phyloP scores from a whole-genome alignment of 306 rosid species.

The Cicer yamashitae region DNA sequence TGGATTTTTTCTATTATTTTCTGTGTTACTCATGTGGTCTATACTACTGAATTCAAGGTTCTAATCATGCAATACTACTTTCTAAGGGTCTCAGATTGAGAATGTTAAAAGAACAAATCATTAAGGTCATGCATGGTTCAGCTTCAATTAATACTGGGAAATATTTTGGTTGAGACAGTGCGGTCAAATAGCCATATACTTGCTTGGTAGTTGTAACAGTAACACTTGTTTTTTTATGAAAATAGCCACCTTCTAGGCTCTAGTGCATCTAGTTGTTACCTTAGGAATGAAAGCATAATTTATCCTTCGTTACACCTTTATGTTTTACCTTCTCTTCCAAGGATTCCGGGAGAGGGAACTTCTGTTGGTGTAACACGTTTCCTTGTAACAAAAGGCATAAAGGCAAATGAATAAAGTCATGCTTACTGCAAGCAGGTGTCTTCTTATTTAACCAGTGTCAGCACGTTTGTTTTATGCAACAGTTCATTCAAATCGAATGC shows the following conservation, averaged over 20 bases:
- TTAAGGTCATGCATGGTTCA: constrained; percentile 19
- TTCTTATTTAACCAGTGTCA: constrained; percentile 29
- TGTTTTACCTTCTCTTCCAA: constrained; percentile 29
- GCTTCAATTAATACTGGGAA: constrained; percentile 5
- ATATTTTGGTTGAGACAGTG: constrained; percentile 25
- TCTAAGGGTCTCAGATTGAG: constrained; percentile 14
- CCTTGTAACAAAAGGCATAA: constrained; percentile 19
- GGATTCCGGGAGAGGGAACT: constrained; percentile 15
- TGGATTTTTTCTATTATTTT: constrained; percentile 1
- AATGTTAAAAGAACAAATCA: constrained; percentile 2
- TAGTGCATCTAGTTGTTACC: constrained; percentile 23
- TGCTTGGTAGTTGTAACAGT: constrained; percentile 3
- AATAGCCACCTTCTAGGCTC: constrained; percentile 29
- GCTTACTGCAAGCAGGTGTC: constrained; percentile 21
- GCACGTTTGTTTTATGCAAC: constrained; percentile 31
- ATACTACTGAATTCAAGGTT: constrained; percentile 12
- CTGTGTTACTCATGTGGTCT: background rate
- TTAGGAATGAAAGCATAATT: constrained; percentile 23
- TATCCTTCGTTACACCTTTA: constrained; percentile 19
- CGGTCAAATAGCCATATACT: constrained; percentile 25
- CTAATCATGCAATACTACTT: constrained; percentile 13
- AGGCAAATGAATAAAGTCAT: constrained; percentile 18
- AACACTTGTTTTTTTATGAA: background rate
- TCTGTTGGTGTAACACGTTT: constrained; percentile 29
- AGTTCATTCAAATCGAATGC: constrained; percentile 30